Base-by-base conservation (phyloP, 495 filamentous ascomycete genomes). In the Hapsidospora chrysogenum region DNA sequence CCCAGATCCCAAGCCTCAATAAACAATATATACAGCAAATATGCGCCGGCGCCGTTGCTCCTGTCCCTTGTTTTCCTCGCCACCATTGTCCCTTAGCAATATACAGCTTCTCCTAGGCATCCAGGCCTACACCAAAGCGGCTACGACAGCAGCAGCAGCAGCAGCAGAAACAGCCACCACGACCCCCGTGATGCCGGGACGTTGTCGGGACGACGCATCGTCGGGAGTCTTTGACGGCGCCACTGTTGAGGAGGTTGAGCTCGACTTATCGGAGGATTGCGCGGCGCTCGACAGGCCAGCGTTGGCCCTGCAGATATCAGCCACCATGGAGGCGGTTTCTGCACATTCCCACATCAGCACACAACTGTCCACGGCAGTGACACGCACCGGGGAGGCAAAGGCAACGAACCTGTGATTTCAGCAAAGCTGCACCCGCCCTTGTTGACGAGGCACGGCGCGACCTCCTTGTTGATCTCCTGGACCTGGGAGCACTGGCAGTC, bases 401-500 rank as follows among this genome's bases (percentile, higher is more conserved):
- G 15, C 25, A 9, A 43, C 49, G 19, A 48, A 54, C 51, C 28
- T 5, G 38, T 25, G 16, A 50, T 36, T 10, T 52, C 46, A 2
- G 43, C 42, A 16, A 18, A 11, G 21, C 16, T 29, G 41, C 51
- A 54, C n/a, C n/a, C n/a, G 15, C 29, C 29, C 9, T 28, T 35
- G 1, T 33, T 31, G 2, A 38, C 29, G 16, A 52, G 35, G 29
- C 51, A 54, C 17, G 29, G 32, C 17, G 43, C 21, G 13, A 39
- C 39, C 10, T 33, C 22, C 11, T 37, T 19, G 1, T 27, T 48
- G 19, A 50, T 31, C 14, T 37, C 35, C 2, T 33, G 26, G 30
- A 40, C 33, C 23, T 49, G 45, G 38, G 29, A 25, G 44, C 50
- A 53, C 17, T 47, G 48, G 38, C 50, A 53, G 13, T 9, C 37